A percentile compares a stretch with the other conserved stretches of the same genome.
These are phyloP conservation scores for Solanum chacoense DNA, from an alignment of 305 asterid species.

Conservation along the genomic window DNA sequence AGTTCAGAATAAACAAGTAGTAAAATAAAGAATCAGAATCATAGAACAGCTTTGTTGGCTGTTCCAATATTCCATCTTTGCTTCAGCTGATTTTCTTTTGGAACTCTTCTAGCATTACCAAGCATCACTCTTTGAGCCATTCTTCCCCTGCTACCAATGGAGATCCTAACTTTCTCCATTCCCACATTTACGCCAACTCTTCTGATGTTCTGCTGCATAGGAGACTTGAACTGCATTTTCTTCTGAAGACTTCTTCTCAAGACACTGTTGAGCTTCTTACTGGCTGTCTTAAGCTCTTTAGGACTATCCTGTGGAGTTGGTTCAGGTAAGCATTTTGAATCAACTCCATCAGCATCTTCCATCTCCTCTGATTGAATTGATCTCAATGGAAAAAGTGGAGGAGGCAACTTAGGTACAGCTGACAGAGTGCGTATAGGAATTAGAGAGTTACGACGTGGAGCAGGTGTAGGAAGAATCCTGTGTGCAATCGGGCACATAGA, in stretches of 20 bases:
- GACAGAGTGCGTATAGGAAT: constrained; percentile 51
- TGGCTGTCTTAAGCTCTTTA: constrained; percentile 34
- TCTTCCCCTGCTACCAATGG: constrained; percentile 76
- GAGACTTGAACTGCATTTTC: constrained; percentile 55
- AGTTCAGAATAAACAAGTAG: not conserved
- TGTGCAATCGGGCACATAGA: constrained; percentile 52
- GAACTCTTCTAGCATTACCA: constrained; percentile 55
- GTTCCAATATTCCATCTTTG: constrained; percentile 76
- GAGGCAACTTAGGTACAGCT: constrained; percentile 28
- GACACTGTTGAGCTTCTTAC: constrained; percentile 38
- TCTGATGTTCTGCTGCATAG: constrained; percentile 49
- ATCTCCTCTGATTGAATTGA: constrained; percentile 30
- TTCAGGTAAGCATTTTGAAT: constrained; percentile 32
- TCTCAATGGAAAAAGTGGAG: constrained; percentile 34
- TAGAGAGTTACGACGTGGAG: constrained; percentile 59
- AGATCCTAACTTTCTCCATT: constrained; percentile 75
- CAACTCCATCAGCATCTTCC: constrained; percentile 18
- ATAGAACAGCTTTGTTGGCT: constrained; percentile 31
- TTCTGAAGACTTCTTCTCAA: constrained; percentile 61
- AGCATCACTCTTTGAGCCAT: constrained; percentile 51
- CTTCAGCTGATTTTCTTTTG: constrained; percentile 44
- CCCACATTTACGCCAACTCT: constrained; percentile 80
- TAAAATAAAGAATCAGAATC: constrained; percentile 5
- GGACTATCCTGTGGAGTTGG: constrained; percentile 48
- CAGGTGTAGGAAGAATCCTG: constrained; percentile 20